phyloP scores from a whole-genome alignment of 2,329 filamentous ascomycete genomes.

The Mycosphaerella arachidis region DNA sequence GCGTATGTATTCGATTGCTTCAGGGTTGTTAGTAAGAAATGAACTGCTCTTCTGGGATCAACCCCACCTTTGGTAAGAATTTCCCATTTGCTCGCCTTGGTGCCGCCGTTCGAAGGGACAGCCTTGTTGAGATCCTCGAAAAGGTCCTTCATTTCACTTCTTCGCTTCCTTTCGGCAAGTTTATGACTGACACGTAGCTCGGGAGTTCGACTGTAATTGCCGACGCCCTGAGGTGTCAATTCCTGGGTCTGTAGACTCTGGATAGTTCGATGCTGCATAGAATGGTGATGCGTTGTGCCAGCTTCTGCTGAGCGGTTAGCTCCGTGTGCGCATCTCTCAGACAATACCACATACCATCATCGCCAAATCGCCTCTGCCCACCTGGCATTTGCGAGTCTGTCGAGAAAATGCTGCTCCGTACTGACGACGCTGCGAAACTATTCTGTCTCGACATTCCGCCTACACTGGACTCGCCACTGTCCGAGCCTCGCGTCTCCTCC shows the following conservation, averaged over 20 bases:
- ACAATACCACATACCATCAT: slow-evolving; percentile 49
- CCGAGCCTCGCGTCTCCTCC: slow-evolving; percentile 45
- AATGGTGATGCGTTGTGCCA: slow-evolving; percentile 63
- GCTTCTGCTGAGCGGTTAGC: slow-evolving; percentile 32
- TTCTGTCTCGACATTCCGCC: slow-evolving; percentile 63
- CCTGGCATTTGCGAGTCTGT: slow-evolving; percentile 66
- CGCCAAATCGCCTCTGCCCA: slow-evolving; percentile 63
- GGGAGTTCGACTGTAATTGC: slow-evolving; percentile 77
- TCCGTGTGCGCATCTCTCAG: not conserved
- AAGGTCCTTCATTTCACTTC: slow-evolving; percentile 83
- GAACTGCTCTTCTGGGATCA: not conserved
- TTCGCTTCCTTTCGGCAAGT: slow-evolving; percentile 74
- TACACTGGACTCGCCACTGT: slow-evolving; percentile 46
- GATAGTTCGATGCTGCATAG: slow-evolving; percentile 68
- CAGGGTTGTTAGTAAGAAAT: slow-evolving; percentile 2
- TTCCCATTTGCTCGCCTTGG: slow-evolving; percentile 87
- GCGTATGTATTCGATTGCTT: slow-evolving; percentile 50
- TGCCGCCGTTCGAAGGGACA: slow-evolving; percentile 74
- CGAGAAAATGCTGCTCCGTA: slow-evolving; percentile 75
- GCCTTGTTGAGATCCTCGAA: slow-evolving; percentile 76
- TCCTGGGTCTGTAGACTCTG: slow-evolving; percentile 57
- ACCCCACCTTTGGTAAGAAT: slow-evolving; percentile 63
- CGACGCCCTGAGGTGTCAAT: slow-evolving; percentile 54
- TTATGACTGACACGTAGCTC: slow-evolving; percentile 81
- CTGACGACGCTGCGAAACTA: slow-evolving; percentile 70